Base-by-base conservation (phyloP, 805 yeast species). In the Lachancea cidri region DNA sequence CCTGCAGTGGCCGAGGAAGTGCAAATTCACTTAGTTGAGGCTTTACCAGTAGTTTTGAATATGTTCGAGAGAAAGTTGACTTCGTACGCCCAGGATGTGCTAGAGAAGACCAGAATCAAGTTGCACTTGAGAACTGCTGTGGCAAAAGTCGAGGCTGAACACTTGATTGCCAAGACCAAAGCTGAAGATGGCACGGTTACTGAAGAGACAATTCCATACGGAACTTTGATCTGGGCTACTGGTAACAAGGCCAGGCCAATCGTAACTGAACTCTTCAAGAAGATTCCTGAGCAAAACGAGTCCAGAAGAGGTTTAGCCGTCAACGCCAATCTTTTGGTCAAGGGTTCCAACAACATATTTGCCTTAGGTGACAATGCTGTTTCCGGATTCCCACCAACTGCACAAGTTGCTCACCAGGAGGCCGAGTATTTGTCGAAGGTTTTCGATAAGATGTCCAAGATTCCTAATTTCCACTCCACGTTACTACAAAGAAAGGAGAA, bases 321-420 rank as follows among this genome's bases (percentile, higher is more conserved):
- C 37, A 81, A 87, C 65, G 93, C 81, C 52, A 78, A 74, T 65
- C 70, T 86, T 47, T 80, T 81, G 58, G 85, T 89, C 31, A 84
- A 85, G 58, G 97, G 97, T 56, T 71, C 87, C 35, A 72, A 73
- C 58, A 85, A 85, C 56, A 78, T 89, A 54, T 89, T 75, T 66
- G 96, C 96, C 41, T 72, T 89, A 43, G 97, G 97, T 63, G 97
- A 89, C 67, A 87, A 95, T 67, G 87, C 96, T 17, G 74, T 76
- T 44, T 85, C 95, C 46, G 85, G 86, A 58, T 77, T 79, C 58
- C 95, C 96, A 15, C 97, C 97, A 54, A 89, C 97, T 43, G 97
- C 97, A 20, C 97, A 89, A 72, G 96, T 88, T 45, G 97, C 97
- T 29, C 82, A 86, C 68, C 97, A 89, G 72, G 83, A 87, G 67